A percentile compares a stretch with the other conserved stretches of the same genome.
phyloP scores from a whole-genome alignment of 805 yeast species.

The Tetrapisispora nanseiensis region DNA sequence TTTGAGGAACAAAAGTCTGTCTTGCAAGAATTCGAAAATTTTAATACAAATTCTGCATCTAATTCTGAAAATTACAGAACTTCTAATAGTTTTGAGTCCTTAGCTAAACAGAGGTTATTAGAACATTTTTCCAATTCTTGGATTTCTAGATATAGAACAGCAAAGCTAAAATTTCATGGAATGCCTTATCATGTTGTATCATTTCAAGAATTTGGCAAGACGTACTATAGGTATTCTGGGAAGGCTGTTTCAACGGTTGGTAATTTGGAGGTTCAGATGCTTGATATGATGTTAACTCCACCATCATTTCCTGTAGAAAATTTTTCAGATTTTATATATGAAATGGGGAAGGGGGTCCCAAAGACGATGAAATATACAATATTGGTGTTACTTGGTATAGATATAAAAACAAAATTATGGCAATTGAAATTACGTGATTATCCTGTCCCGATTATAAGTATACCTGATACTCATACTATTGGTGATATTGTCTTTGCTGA shows the following conservation, averaged over 20 bases:
- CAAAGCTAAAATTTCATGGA: conserved; percentile 23
- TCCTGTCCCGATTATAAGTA: conserved; percentile 47
- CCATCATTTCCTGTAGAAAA: conserved; percentile 26
- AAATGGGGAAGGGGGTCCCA: conserved; percentile 45
- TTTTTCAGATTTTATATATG: conserved; percentile 29
- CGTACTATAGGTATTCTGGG: conserved; percentile 15
- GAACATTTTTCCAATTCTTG: conserved; percentile 35
- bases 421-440: conserved; percentile 43
- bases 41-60: neutral
- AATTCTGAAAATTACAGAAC: too few species aligned
- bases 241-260: conserved; percentile 22
- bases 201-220: conserved; percentile 12
- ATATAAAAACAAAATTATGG: conserved; percentile 36
- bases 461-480: conserved; percentile 30
- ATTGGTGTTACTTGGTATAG: conserved; percentile 40
- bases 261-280: conserved; percentile 15
- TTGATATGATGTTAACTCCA: conserved; percentile 18
- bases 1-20: conserved; percentile 16
- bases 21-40: neutral
- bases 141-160: conserved; percentile 28
- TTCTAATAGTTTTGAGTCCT: conserved; percentile 3
- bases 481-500: conserved; percentile 54
- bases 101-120: conserved; percentile 13
- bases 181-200: conserved; percentile 17
- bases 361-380: conserved; percentile 43